Evolutionary conservation across 179 eudicot species (phyloP), one percentile per base, ranked within the genome.

Genomic region (Vitellaria paradoxa): DNA sequence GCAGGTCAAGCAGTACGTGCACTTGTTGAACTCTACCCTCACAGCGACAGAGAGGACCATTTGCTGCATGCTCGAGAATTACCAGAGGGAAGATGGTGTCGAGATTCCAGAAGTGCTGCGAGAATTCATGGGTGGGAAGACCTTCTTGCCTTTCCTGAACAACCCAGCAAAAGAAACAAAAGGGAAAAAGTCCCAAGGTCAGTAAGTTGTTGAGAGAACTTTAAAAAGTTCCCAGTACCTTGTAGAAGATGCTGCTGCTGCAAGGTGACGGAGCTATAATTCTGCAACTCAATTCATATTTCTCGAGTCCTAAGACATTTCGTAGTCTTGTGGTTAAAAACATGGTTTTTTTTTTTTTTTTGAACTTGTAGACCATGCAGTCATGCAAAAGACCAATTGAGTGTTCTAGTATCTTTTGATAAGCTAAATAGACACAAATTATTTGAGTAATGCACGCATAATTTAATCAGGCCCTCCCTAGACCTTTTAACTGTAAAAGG

Each of bases 1-100:
- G 53, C 91, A 93, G 78, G 76, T 83, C 14, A 95, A 95, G 77
- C 91, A 85, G 14, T 95, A 93, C 42, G 94, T 91, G 61, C 98
- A 95, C 84, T 49, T 95, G 82, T 82, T 95, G 83, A 93, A 95
- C 78, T 95, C 97, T n/a, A 93, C 98, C 9, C 95, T 95, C 68
- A 90, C 94, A 53, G 98, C 98, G 52, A 95, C 96, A 13, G 95
- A 93, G 79, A 89, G 97, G 82, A 94, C 97, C 37, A 72, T 94
- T 66, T 94, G 98, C 74, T 90, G 97, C 85, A 93, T 93, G 65
- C 91, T 94, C 21, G 97, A 94, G 82, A 94, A 87, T 76, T 84
- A 89, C 79, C 97, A 94, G 83, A 90, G 62, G 82, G 97, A 93
- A 83, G 97, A 91, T 10, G 97, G 98, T 14, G 94, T 92, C 55